These are phyloP conservation scores for Pseudoturritis turrita DNA, from an alignment of 345 rosid species.

Conservation along the genomic window DNA sequence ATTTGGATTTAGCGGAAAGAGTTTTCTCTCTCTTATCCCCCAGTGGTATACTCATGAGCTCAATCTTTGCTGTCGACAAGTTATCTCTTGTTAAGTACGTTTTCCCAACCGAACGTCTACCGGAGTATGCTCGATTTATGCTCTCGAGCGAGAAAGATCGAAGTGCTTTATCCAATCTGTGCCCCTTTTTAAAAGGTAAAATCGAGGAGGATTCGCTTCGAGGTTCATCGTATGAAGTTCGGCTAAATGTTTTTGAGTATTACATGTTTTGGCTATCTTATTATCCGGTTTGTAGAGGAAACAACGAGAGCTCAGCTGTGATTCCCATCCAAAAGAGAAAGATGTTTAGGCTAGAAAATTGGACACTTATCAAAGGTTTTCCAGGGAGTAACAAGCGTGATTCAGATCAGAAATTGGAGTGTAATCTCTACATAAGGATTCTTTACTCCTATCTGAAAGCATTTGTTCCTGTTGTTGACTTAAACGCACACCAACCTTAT, in stretches of 20 bases:
- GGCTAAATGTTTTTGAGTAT: slow-evolving; percentile 74
- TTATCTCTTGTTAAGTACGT: slow-evolving; percentile 66
- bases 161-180: slow-evolving; percentile 42
- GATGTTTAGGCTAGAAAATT: slow-evolving; percentile 54
- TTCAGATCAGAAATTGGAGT: slow-evolving; percentile 47
- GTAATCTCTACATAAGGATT: slow-evolving; percentile 59
- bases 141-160: slow-evolving; percentile 48
- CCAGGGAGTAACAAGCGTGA: slow-evolving; percentile 49
- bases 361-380: slow-evolving; percentile 64
- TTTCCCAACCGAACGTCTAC: slow-evolving; percentile 78
- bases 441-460: slow-evolving; percentile 69
- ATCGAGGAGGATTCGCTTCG: slow-evolving; percentile 49
- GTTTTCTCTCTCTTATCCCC: slow-evolving; percentile 62
- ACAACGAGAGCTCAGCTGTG: slow-evolving; percentile 39
- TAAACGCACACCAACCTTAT: slow-evolving; percentile 59
- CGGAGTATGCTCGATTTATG: slow-evolving; percentile 64
- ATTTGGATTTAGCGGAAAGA: slow-evolving; percentile 42
- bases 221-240: slow-evolving; percentile 53
- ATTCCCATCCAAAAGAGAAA: slow-evolving; percentile 40
- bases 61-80: slow-evolving; percentile 70
- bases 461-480: slow-evolving; percentile 67
- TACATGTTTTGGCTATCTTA: slow-evolving; percentile 92
- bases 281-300: slow-evolving; percentile 75
- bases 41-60: slow-evolving; percentile 47
- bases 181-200: slow-evolving; percentile 61